Evolutionary conservation across 441 rosid species (phyloP), one percentile per base, ranked within the genome.

Genomic region (Geranium incanum): DNA sequence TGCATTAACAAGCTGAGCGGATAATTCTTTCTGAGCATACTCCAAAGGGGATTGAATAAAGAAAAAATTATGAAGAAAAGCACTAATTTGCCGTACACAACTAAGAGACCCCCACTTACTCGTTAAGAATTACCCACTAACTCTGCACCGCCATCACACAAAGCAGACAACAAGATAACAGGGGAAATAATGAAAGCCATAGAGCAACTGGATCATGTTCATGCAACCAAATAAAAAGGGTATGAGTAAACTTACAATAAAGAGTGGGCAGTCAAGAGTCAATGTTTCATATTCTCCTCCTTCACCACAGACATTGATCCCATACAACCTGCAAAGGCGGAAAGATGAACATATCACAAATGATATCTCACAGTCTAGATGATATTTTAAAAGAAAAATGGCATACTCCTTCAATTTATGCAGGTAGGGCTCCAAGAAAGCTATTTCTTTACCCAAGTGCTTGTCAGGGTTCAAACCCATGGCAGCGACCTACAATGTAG

Each of bases 261-360:
- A 95, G 73, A 95, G 93, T 0, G 97, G 98, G 78, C 97, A 92
- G 83, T 95, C 99, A 11, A 92, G 96, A 23, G 99, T 90, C 85
- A 95, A 68, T 16, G 93, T 90, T 79, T 92, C 98, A 72, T 95
- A 95, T 82, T 95, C 98, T 67, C 99, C 98, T 84, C 97, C 99
- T 83, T 95, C 97, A 67, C 99, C 98, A 67, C 98, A 95, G 15
- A 95, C 92, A 77, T 95, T 95, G 68, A 88, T 84, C 71, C 99
- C 96, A 81, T 92, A 95, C 77, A 85, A 75, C 76, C 98, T 92
- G 86, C 21, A 78, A 74, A 69, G 18, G 72, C 33, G 68, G 38
- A 74, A 68, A 37, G n/a, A 6, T 19, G 19, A 15, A 69, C 5
- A 37, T 8, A 43, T 41, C 8, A 69, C 70, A 2, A 19, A 57